Conservation (phyloP, 2,329 filamentous ascomycete genomes). For the Grosmannia serpens region DNA sequence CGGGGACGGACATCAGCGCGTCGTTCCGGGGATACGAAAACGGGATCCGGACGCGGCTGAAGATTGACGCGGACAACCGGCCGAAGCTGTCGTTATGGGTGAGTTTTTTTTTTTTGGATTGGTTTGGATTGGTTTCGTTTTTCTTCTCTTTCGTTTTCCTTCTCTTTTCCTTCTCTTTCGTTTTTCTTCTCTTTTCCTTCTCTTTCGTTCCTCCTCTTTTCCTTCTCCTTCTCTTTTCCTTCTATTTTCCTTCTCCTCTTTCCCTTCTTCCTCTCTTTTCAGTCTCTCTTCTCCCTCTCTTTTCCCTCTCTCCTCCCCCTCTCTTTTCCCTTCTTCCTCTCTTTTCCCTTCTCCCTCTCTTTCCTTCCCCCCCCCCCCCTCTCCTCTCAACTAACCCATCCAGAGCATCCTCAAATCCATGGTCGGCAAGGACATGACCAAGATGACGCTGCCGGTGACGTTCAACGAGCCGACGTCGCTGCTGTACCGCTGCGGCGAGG, state of each 20-base stretch:
- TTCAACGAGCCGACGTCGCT: slow-evolving; percentile 98
- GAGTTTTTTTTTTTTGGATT: too few species aligned
- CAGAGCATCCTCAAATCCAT: slow-evolving; percentile 96
- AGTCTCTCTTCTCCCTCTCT: too few species aligned
- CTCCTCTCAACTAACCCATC: slow-evolving; percentile 17
- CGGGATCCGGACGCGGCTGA: slow-evolving; percentile 64
- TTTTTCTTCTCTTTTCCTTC: too few species aligned
- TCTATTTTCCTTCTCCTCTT: too few species aligned
- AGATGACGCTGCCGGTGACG: slow-evolving; percentile 95
- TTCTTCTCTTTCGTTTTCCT: not conserved
- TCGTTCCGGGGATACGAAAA: slow-evolving; percentile 90
- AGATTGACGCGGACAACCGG: slow-evolving; percentile 83
- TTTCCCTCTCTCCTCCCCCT: too few species aligned
- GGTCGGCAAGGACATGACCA: slow-evolving; percentile 99
- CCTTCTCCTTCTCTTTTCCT: too few species aligned
- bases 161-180: not conserved
- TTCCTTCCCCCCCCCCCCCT: not conserved
- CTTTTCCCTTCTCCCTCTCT: not conserved
- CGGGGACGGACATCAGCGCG: slow-evolving; percentile 52
- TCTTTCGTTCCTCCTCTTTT: too few species aligned
- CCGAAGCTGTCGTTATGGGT: slow-evolving; percentile 96
- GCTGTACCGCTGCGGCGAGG: slow-evolving; percentile 87
- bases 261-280: too few species aligned
- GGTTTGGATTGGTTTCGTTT: too few species aligned
- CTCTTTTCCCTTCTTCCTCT: too few species aligned